A percentile compares a stretch with the other conserved stretches of the same genome.
Evolutionary conservation across 805 yeast genomes (phyloP).

Genomic region (Suhomyces tanzawaensis): DNA sequence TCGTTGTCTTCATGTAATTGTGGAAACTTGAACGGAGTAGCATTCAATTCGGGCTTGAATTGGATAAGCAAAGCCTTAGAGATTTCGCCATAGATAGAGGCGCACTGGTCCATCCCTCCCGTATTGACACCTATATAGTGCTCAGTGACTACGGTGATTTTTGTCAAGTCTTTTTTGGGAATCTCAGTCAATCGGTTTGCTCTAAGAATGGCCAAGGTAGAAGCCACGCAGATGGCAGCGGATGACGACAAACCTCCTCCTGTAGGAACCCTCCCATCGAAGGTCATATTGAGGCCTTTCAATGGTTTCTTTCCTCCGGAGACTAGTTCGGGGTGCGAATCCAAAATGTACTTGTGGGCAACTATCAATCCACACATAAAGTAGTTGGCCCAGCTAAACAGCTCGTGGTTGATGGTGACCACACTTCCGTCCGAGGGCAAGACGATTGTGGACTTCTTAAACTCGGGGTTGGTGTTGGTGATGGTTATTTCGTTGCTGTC

Average conservation of each 20-base stretch:
- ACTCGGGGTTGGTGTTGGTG: slow-evolving; percentile 33
- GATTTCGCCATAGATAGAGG: slow-evolving; percentile 61
- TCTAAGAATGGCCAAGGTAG: slow-evolving; percentile 54
- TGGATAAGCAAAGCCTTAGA: slow-evolving; percentile 58
- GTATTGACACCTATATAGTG: slow-evolving; percentile 72
- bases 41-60: slow-evolving; percentile 58
- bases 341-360: slow-evolving; percentile 48
- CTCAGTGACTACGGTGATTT: slow-evolving; percentile 62
- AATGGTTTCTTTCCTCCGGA: slow-evolving; percentile 22
- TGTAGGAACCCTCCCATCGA: slow-evolving; percentile 67
- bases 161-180: slow-evolving; percentile 51
- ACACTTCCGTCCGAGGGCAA: slow-evolving; percentile 40
- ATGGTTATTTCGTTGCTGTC: slow-evolving; percentile 24
- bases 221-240: slow-evolving; percentile 69
- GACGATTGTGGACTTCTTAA: slow-evolving; percentile 33
- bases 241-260: slow-evolving; percentile 72
- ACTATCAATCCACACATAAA: slow-evolving; percentile 64
- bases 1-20: slow-evolving; percentile 34
- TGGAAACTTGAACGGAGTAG: slow-evolving; percentile 55
- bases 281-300: slow-evolving; percentile 50
- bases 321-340: slow-evolving; percentile 26
- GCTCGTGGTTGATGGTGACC: slow-evolving; percentile 47
- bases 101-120: slow-evolving; percentile 82
- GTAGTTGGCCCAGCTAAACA: slow-evolving; percentile 64
- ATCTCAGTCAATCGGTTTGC: slow-evolving; percentile 47